A percentile compares a stretch with the other conserved stretches of the same genome.
Evolutionary conservation across 345 rosid genomes (phyloP).

Genomic region (Fremontodendron californicum): DNA sequence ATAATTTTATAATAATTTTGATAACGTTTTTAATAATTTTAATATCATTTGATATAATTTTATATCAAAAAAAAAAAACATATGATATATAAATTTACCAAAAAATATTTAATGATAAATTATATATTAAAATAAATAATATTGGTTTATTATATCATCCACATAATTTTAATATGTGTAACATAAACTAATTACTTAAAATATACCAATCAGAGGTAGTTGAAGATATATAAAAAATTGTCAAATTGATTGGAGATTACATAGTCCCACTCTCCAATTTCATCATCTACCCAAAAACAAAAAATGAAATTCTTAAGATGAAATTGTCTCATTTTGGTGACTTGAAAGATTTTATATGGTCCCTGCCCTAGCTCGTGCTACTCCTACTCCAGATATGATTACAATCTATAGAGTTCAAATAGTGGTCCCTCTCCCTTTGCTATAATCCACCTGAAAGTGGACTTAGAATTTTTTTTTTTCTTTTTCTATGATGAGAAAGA

Average conservation of each 20-base stretch:
- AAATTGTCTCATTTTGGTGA: neutral
- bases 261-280: neutral
- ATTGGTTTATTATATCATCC: no score
- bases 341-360: neutral
- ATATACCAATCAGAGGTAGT: constrained; percentile 16
- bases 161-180: no score
- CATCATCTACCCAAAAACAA: neutral
- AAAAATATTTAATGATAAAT: no score
- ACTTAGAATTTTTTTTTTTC: neutral
- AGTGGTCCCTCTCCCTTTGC: constrained; percentile 13
- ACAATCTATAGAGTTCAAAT: neutral
- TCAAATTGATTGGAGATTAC: neutral
- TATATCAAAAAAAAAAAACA: no score
- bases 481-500: neutral
- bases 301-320: neutral
- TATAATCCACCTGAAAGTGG: constrained; percentile 8
- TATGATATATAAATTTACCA: no score
- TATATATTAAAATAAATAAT: no score
- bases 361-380: neutral
- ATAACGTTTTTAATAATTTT: no score
- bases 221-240: constrained; percentile 1
- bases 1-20: no score
- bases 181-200: no score
- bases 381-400: constrained; percentile 8
- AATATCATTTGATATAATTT: no score